Evolutionary conservation across 129 eudicot species (phyloP).

Genomic region (Erigeron canadensis): DNA sequence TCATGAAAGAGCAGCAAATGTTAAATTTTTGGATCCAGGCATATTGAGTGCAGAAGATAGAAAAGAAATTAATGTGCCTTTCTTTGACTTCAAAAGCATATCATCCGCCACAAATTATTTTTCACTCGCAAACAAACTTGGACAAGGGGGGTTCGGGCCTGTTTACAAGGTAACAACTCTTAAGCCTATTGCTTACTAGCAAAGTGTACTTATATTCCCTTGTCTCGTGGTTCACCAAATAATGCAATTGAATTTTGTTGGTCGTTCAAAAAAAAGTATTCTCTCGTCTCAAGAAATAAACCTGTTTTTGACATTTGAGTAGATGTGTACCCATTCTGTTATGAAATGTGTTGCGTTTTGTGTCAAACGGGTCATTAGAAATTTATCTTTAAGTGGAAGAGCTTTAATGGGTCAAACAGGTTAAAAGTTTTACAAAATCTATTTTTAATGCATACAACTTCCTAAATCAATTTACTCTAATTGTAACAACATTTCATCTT

Average conservation of each 20-base stretch:
- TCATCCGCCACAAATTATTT: constrained; percentile 41
- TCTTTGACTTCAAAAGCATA: constrained; percentile 39
- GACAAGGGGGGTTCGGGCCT: constrained; percentile 56
- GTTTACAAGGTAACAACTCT: constrained; percentile 44
- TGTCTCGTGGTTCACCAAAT: too few species aligned
- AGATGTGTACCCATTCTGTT: too few species aligned
- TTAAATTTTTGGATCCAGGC: constrained; percentile 12
- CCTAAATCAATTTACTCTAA: too few species aligned
- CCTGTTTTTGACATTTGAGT: neutral
- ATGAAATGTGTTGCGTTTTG: too few species aligned
- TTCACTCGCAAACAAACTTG: constrained; percentile 44
- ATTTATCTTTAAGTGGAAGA: too few species aligned
- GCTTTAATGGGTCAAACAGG: too few species aligned
- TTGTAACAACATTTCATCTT: too few species aligned
- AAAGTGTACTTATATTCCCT: neutral
- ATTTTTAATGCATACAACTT: too few species aligned
- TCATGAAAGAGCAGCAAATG: neutral
- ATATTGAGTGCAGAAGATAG: constrained; percentile 40
- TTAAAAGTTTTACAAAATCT: too few species aligned
- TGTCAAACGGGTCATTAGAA: too few species aligned
- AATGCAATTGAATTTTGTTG: too few species aligned
- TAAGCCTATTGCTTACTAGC: neutral
- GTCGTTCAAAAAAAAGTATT: too few species aligned
- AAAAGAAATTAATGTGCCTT: constrained; percentile 42
- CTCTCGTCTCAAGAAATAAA: neutral